phyloP scores from a whole-genome alignment of 768 basidiomycete species.

The Phaffia tasmanica region DNA sequence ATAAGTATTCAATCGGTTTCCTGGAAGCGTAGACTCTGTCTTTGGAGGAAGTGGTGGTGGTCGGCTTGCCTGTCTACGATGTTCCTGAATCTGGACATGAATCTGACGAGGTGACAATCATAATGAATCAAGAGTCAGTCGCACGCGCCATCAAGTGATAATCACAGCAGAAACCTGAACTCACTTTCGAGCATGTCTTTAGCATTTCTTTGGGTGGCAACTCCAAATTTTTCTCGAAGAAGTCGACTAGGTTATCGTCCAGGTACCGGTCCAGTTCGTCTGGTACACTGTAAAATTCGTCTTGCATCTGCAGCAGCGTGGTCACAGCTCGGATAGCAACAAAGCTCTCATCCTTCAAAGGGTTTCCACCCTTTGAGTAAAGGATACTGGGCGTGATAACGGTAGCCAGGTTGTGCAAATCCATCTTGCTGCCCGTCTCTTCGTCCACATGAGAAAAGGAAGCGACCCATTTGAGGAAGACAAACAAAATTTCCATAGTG shows the following conservation, averaged over 20 bases:
- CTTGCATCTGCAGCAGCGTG: constrained; percentile 77
- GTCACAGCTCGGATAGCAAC: constrained; percentile 75
- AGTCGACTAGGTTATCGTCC: constrained; percentile 63
- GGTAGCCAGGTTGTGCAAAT: constrained; percentile 84
- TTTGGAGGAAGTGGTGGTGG: too few species aligned
- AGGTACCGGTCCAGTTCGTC: constrained; percentile 76
- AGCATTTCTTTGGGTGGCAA: constrained; percentile 88
- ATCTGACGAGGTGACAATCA: constrained; percentile 9
- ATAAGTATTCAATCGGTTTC: too few species aligned
- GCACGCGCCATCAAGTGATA: background rate
- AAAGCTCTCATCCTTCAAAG: constrained; percentile 87
- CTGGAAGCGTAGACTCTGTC: too few species aligned
- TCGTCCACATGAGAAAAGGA: constrained; percentile 97
- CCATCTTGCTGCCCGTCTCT: constrained; percentile 97
- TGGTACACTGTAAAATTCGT: constrained; percentile 91
- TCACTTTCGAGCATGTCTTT: constrained; percentile 73
- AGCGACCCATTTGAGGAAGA: constrained; percentile 98
- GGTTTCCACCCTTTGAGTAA: constrained; percentile 69
- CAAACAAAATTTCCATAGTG: constrained; percentile 93
- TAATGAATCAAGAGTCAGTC: background rate
- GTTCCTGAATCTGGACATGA: constrained; percentile 23
- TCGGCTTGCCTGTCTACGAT: constrained; percentile 3
- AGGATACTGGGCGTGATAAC: constrained; percentile 98
- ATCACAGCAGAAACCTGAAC: background rate
- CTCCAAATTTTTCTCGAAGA: constrained; percentile 76